Percentiles rank a stretch among this genome's conserved stretches.
phyloP scores from a whole-genome alignment of 2,329 filamentous ascomycete genomes.

The Pseudogymnoascus sp. region DNA sequence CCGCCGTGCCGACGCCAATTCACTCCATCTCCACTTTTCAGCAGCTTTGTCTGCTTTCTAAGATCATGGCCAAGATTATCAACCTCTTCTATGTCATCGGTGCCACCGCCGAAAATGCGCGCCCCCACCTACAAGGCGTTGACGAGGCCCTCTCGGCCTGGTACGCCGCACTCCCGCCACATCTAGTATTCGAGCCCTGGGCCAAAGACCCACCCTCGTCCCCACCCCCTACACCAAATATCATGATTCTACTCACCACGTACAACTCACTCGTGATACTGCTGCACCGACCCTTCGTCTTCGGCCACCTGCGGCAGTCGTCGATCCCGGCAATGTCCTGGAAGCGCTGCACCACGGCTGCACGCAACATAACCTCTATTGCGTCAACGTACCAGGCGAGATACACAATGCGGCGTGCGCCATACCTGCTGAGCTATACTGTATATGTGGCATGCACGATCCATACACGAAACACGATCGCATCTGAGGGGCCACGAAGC shows the following conservation, averaged over 20 bases:
- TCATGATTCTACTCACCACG: slow-evolving; percentile 28
- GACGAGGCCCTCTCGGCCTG: slow-evolving; percentile 23
- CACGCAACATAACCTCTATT: slow-evolving; percentile 31
- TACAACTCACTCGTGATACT: slow-evolving; percentile 38
- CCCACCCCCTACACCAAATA: slow-evolving; percentile 19
- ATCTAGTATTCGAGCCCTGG: slow-evolving; percentile 22
- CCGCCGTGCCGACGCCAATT: slow-evolving; percentile 8
- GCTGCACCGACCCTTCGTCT: slow-evolving; percentile 34
- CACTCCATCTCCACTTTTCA: slow-evolving; percentile 31
- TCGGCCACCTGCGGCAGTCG: slow-evolving; percentile 25
- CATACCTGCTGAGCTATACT: slow-evolving; percentile 36
- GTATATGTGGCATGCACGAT: slow-evolving; percentile 36
- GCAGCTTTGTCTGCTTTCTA: slow-evolving; percentile 29
- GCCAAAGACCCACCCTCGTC: slow-evolving; percentile 10
- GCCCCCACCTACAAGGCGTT: slow-evolving; percentile 22
- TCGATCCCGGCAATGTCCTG: slow-evolving; percentile 21
- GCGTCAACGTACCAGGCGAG: slow-evolving; percentile 30
- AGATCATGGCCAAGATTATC: slow-evolving; percentile 32
- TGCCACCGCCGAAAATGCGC: slow-evolving; percentile 22
- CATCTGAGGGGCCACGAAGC: slow-evolving; percentile 16
- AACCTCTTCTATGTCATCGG: slow-evolving; percentile 27
- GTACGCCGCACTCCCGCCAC: slow-evolving; percentile 23
- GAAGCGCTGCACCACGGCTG: slow-evolving; percentile 29
- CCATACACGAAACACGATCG: slow-evolving; percentile 32
- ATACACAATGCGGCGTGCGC: slow-evolving; percentile 33